Conservation (phyloP, 2,329 filamentous ascomycete genomes). For the Monascus ruber region DNA sequence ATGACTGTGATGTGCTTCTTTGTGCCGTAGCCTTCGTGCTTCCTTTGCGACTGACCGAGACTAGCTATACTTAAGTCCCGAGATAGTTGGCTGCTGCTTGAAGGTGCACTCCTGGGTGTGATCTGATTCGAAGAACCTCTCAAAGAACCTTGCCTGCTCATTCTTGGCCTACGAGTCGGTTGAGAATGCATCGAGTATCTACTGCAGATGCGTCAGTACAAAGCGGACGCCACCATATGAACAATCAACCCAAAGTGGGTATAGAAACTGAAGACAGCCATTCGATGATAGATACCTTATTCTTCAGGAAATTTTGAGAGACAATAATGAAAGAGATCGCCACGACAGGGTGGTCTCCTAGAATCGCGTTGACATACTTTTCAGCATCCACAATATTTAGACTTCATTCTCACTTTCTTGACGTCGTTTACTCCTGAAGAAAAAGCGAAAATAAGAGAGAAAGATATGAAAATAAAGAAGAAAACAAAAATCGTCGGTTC, state of each 20-base stretch:
- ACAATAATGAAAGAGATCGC: neutral
- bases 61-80: neutral
- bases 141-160: slow-evolving; percentile 12
- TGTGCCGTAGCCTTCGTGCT: neutral
- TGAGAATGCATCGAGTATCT: slow-evolving; percentile 1
- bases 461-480: neutral
- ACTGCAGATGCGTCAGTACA: no score
- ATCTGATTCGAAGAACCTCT: slow-evolving; percentile 8
- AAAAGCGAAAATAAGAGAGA: no score
- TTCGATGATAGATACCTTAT: neutral
- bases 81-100: neutral
- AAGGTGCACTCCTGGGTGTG: slow-evolving; percentile 3
- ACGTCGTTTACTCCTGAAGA: no score
- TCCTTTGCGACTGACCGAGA: slow-evolving; percentile 1
- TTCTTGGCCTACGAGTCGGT: slow-evolving; percentile 9
- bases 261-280: neutral
- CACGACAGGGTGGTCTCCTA: neutral
- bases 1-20: slow-evolving; percentile 1
- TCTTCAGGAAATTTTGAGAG: neutral
- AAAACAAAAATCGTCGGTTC: neutral
- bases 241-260: neutral
- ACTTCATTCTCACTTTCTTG: no score
- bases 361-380: neutral
- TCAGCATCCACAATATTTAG: neutral
- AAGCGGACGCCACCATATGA: no score